phyloP scores from a whole-genome alignment of 108 stramenopile species.

The Fistulifera solaris region DNA sequence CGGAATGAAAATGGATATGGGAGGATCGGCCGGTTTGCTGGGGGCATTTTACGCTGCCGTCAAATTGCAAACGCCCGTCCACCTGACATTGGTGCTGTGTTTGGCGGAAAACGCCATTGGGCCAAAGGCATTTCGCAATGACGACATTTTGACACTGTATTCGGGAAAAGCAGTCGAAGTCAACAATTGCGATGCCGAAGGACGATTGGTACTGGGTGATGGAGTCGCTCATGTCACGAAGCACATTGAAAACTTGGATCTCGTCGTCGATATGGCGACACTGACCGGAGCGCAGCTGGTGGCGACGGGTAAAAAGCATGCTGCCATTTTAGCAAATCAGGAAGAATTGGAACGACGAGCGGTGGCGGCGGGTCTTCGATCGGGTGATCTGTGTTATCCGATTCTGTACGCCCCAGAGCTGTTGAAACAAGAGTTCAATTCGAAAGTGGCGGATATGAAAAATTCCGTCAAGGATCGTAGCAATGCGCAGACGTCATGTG shows the following conservation, averaged over 20 bases:
- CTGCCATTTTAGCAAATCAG: constrained; percentile 64
- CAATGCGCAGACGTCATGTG: constrained; percentile 85
- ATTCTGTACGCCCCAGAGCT: constrained; percentile 77
- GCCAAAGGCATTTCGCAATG: constrained; percentile 68
- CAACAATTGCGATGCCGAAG: constrained; percentile 90
- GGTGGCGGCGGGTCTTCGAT: constrained; percentile 29
- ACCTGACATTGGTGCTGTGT: constrained; percentile 46
- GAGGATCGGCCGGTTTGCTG: constrained; percentile 74
- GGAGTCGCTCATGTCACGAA: constrained; percentile 73
- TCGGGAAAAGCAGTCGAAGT: constrained; percentile 73
- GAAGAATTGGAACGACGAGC: constrained; percentile 51
- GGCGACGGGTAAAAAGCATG: constrained; percentile 77
- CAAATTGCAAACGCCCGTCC: constrained; percentile 14
- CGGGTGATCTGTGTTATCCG: constrained; percentile 73
- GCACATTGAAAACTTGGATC: constrained; percentile 38
- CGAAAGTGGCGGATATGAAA: constrained; percentile 85
- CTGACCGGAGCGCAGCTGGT: constrained; percentile 83
- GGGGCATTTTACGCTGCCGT: constrained; percentile 73
- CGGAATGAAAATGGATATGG: constrained; percentile 86
- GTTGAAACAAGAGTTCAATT: constrained; percentile 67
- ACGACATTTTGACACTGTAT: constrained; percentile 51
- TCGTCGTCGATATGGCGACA: constrained; percentile 85
- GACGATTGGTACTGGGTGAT: constrained; percentile 74
- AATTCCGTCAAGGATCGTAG: constrained; percentile 73
- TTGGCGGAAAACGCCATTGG: constrained; percentile 84